These are phyloP conservation scores for Salix arbutifolia DNA, from an alignment of 345 rosid genomes.

Conservation along the genomic window DNA sequence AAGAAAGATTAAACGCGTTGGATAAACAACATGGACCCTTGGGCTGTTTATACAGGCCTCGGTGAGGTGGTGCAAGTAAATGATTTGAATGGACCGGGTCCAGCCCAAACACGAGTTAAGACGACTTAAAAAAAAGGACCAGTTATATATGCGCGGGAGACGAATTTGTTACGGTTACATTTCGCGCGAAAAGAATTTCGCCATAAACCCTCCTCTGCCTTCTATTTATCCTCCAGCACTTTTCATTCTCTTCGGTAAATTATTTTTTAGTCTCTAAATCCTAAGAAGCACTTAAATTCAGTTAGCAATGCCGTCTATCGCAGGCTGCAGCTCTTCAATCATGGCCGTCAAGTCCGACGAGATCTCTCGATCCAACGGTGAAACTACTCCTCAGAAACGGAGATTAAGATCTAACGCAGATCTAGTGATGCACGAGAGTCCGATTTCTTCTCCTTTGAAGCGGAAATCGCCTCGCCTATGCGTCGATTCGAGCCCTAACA, in stretches of 20 bases:
- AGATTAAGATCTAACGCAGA: constrained; percentile 45
- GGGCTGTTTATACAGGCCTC: not conserved
- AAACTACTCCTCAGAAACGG: constrained; percentile 46
- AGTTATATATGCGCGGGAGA: constrained; percentile 29
- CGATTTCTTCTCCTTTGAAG: constrained; percentile 31
- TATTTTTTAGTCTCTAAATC: not conserved
- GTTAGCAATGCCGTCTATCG: constrained; percentile 56
- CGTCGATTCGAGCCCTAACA: constrained; percentile 31
- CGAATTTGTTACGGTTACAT: constrained; percentile 10
- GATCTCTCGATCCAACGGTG: constrained; percentile 26
- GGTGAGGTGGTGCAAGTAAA: not conserved
- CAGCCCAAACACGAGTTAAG: not conserved
- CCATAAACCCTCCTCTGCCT: not conserved
- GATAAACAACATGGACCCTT: no score
- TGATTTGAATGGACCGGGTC: not conserved
- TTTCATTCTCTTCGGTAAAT: not conserved
- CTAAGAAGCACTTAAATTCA: not conserved
- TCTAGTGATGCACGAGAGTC: constrained; percentile 8
- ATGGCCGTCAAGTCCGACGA: constrained; percentile 27
- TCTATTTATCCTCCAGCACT: not conserved
- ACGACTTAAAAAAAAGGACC: not conserved
- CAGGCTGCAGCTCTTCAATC: constrained; percentile 37
- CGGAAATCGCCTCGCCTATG: constrained; percentile 53
- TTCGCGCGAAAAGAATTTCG: constrained; percentile 37
- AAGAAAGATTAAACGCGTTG: no score